A percentile compares a stretch with the other conserved stretches of the same genome.
Conservation (phyloP, 2,329 filamentous ascomycete species). For the Aspergillus fischeri region DNA sequence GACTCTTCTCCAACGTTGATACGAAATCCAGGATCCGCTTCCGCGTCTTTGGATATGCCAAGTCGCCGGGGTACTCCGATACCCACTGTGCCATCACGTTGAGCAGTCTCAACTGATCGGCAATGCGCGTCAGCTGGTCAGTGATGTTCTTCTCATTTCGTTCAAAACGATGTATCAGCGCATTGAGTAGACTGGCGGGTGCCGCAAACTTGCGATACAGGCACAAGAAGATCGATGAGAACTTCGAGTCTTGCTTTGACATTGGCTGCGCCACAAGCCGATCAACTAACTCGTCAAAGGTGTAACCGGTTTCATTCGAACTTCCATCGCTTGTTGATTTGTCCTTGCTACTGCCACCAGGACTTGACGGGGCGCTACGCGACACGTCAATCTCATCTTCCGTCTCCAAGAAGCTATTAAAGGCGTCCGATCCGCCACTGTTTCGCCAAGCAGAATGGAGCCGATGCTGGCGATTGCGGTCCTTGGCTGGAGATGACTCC, state of each 20-base stretch:
- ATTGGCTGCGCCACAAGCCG: conserved; percentile 77
- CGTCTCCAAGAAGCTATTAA: conserved; percentile 41
- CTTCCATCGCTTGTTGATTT: conserved; percentile 30
- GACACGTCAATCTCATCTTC: conserved; percentile 38
- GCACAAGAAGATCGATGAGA: conserved; percentile 82
- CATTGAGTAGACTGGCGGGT: conserved; percentile 70
- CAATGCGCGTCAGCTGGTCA: conserved; percentile 70
- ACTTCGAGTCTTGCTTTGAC: conserved; percentile 84
- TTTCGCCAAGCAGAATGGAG: conserved; percentile 36
- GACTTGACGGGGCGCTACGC: conserved; percentile 24
- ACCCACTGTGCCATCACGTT: conserved; percentile 87
- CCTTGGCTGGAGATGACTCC: conserved; percentile 27
- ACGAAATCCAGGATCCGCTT: conserved; percentile 73
- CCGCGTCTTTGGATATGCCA: conserved; percentile 72
- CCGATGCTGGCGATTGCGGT: conserved; percentile 29
- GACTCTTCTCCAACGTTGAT: conserved; percentile 65
- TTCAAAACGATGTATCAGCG: conserved; percentile 60
- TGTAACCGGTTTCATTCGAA: conserved; percentile 34
- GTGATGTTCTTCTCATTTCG: conserved; percentile 71
- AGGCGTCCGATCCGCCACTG: conserved; percentile 39
- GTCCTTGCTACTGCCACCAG: conserved; percentile 24
- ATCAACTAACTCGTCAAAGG: conserved; percentile 71
- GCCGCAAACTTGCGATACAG: conserved; percentile 91
- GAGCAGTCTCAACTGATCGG: conserved; percentile 77
- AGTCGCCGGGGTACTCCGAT: conserved; percentile 84